Base-by-base conservation (phyloP, 2,329 filamentous ascomycete species). In the Sarocladium brachiariae region DNA sequence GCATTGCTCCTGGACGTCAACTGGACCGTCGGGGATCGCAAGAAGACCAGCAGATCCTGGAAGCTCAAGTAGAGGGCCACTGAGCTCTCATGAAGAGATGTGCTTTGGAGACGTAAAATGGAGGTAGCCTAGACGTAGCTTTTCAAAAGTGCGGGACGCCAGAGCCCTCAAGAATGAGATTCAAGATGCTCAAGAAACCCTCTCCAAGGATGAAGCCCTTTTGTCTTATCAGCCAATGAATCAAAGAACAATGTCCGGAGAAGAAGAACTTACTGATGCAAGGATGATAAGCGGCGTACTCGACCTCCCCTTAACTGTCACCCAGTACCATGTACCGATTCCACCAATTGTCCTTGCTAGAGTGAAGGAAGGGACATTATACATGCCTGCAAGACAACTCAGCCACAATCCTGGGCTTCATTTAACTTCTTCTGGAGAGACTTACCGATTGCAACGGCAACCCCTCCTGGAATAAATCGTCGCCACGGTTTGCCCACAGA, bases 351-450 rank as follows among this genome's bases (percentile, higher is more conserved):
- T 87, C 54, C 93, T 76, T 1, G 93, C 91, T 33, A 99, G 73
- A 0, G 93, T 99, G 63, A 99, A 99, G 0, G 89, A 95, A 0
- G 93, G 93, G 1, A 92, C 89, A 60, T 97, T 99, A 70, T 97
- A 99, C 83, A 99, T 99, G 46, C 93, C 86, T 85, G 10, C 25
- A 27, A 24, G 24, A 2, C 30, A 50, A 18, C 48, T 39, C 34
- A 51, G 24, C 6, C 7, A 31, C 27, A 8, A 8, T 31, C 27
- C 8, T 7, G 30, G 30, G 30, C 30, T 31, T 31, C 30, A 31
- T 8, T 8, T 8, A 8, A 8, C 30, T 31, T 8, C 30, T 8
- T 14, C 21, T 41, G 38, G 24, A 25, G 4, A 16, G 21, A 53
- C 65, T 65, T 68, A 86, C 85, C 91, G 60, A 96, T 89, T 34